phyloP scores from a whole-genome alignment of 2,329 filamentous ascomycete genomes.

The Thielaviopsis euricoi region DNA sequence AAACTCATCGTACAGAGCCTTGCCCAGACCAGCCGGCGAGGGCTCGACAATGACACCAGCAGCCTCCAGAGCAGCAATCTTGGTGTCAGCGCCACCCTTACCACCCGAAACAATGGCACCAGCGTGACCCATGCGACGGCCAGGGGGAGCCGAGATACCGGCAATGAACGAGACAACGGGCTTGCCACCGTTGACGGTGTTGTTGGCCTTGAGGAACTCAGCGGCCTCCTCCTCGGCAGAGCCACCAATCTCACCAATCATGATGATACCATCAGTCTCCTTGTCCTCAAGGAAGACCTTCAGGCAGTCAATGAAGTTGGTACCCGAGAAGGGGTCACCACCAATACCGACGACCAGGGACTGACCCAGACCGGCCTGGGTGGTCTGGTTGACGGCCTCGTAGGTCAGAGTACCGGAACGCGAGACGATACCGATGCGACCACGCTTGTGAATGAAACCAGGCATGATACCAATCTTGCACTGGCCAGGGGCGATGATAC shows the following conservation, averaged over 20 bases:
- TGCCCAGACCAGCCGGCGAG: conserved; percentile 80
- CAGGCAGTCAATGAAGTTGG: conserved; percentile 99
- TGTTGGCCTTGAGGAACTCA: conserved; percentile 85
- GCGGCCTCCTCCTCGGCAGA: conserved; percentile 95
- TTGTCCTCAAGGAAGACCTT: conserved; percentile 90
- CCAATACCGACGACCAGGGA: conserved; percentile 97
- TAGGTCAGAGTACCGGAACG: conserved; percentile 97
- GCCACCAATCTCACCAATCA: conserved; percentile 99
- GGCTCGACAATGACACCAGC: conserved; percentile 94
- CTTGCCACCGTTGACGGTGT: conserved; percentile 71
- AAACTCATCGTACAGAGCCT: conserved; percentile 88
- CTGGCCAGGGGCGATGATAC: conserved; percentile 86
- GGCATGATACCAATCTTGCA: conserved; percentile 99
- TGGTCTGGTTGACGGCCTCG: conserved; percentile 99
- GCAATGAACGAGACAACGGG: conserved; percentile 97
- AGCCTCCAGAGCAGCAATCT: conserved; percentile 85
- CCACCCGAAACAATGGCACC: conserved; percentile 95
- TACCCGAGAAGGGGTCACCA: conserved; percentile 95
- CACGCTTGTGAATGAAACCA: conserved; percentile 99
- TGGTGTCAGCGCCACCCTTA: conserved; percentile 95
- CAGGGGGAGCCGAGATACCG: conserved; percentile 91
- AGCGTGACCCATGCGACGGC: conserved; percentile 95
- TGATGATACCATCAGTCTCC: conserved; percentile 98
- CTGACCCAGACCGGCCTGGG: conserved; percentile 88
- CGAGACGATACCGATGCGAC: conserved; percentile 95